A percentile compares a stretch with the other conserved stretches of the same genome.
These are phyloP conservation scores for Starmerella etchellsii DNA, from an alignment of 805 yeast genomes.

Conservation along the genomic window DNA sequence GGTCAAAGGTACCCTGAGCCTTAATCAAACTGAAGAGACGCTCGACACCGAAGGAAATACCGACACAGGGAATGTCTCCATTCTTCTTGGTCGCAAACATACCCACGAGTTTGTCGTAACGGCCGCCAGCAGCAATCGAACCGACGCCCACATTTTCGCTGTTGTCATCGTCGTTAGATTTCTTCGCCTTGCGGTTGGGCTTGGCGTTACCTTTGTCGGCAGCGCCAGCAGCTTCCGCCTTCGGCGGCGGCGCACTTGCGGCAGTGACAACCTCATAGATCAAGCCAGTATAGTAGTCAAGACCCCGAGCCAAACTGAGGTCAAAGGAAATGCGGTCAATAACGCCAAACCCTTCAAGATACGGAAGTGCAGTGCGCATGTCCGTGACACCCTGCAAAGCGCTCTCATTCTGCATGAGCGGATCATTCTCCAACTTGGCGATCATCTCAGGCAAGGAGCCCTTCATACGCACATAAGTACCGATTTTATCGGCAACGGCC, in stretches of 20 bases:
- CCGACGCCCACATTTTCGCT: conserved; percentile 97
- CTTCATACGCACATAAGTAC: conserved; percentile 73
- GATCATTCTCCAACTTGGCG: conserved; percentile 42
- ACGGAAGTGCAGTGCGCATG: conserved; percentile 60
- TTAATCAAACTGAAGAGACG: conserved; percentile 82
- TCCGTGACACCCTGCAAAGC: conserved; percentile 76
- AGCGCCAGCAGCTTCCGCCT: conserved; percentile 56
- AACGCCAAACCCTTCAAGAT: conserved; percentile 72
- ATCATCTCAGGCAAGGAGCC: conserved; percentile 44
- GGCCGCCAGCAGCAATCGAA: conserved; percentile 97
- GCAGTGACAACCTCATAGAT: conserved; percentile 93
- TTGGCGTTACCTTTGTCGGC: conserved; percentile 16
- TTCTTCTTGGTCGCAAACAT: conserved; percentile 82
- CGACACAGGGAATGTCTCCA: conserved; percentile 86
- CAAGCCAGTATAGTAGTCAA: conserved; percentile 94
- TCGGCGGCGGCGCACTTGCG: conserved; percentile 83
- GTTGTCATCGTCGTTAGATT: conserved; percentile 70
- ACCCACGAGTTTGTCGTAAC: conserved; percentile 92
- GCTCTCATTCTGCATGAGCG: conserved; percentile 49
- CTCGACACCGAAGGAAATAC: conserved; percentile 94
- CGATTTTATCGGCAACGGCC: conserved; percentile 86
- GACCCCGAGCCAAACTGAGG: conserved; percentile 89
- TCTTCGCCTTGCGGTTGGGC: conserved; percentile 22
- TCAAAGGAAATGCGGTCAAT: conserved; percentile 55
- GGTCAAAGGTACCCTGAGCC: conserved; percentile 52